Conservation (phyloP, 257 asterid genomes). For the Pogostemon cablin region DNA sequence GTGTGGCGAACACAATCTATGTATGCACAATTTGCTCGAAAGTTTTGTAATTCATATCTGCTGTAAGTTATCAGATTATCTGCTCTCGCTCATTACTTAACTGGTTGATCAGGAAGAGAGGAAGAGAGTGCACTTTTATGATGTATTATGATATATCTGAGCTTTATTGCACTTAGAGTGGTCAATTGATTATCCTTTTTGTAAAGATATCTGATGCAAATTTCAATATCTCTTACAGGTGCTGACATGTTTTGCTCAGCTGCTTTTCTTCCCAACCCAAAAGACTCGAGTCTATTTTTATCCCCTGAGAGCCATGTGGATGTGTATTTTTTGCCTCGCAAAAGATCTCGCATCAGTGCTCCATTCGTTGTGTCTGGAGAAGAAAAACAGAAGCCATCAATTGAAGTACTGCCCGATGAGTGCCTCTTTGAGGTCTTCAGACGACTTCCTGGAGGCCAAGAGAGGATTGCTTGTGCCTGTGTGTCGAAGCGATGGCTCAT, state of each 20-base stretch:
- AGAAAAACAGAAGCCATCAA: constrained; percentile 52
- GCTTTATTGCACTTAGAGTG: background rate
- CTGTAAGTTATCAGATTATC: background rate
- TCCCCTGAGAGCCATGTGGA: constrained; percentile 57
- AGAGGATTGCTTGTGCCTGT: constrained; percentile 67
- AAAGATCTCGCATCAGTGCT: constrained; percentile 71
- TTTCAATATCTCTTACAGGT: constrained; percentile 44
- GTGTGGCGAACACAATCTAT: background rate
- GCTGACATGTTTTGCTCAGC: constrained; percentile 49
- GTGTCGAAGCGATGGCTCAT: constrained; percentile 89
- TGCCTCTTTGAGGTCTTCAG: constrained; percentile 89
- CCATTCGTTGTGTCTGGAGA: constrained; percentile 50
- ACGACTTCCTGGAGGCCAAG: constrained; percentile 63
- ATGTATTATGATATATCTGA: constrained; percentile 8
- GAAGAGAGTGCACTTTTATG: background rate
- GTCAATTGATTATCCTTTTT: background rate
- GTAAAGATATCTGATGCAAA: constrained; percentile 30
- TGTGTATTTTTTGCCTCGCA: constrained; percentile 57
- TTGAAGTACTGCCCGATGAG: constrained; percentile 88
- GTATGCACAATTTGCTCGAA: background rate
- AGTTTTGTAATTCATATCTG: background rate
- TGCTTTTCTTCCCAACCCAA: constrained; percentile 51
- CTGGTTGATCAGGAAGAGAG: background rate
- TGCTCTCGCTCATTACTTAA: background rate
- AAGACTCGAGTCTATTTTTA: constrained; percentile 45